phyloP scores from a whole-genome alignment of 495 filamentous ascomycete genomes.

The Entonaema liquescens region DNA sequence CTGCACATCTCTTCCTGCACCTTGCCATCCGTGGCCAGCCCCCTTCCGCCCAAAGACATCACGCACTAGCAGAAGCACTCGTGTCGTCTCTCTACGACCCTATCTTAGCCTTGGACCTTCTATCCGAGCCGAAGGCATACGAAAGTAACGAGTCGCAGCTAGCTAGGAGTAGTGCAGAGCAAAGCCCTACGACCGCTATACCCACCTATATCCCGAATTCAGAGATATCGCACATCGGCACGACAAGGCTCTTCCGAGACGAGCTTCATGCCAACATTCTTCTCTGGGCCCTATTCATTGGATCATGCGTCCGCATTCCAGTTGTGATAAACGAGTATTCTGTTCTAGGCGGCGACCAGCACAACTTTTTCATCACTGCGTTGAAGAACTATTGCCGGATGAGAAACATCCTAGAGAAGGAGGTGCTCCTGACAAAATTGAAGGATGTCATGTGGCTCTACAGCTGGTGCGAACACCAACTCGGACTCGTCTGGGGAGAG shows the following conservation, averaged over 20 bases:
- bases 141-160: conserved; percentile 25
- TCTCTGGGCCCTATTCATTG: conserved; percentile 44
- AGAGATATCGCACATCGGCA: conserved; percentile 16
- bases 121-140: conserved; percentile 34
- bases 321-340: conserved; percentile 5
- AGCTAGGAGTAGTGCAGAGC: conserved; percentile 8
- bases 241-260: conserved; percentile 21
- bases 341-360: conserved; percentile 31
- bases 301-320: conserved; percentile 41
- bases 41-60: conserved; percentile 41
- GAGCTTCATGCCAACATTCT: conserved; percentile 44
- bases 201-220: conserved; percentile 43
- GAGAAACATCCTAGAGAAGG: conserved; percentile 35
- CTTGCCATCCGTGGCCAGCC: conserved; percentile 45
- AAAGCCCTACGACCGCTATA: conserved; percentile 31
- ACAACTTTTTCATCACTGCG: conserved; percentile 41
- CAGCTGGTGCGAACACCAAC: conserved; percentile 43
- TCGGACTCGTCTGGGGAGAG: conserved; percentile 41
- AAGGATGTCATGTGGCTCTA: conserved; percentile 42
- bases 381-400: conserved; percentile 43
- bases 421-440: conserved; percentile 31
- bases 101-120: conserved; percentile 33
- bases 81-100: conserved; percentile 42
- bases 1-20: conserved; percentile 42
- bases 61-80: conserved; percentile 37